Evolutionary conservation across 139 green algal genomes (phyloP), one percentile per base, ranked within the genome.

Genomic region (Picochlorum costavermella): DNA sequence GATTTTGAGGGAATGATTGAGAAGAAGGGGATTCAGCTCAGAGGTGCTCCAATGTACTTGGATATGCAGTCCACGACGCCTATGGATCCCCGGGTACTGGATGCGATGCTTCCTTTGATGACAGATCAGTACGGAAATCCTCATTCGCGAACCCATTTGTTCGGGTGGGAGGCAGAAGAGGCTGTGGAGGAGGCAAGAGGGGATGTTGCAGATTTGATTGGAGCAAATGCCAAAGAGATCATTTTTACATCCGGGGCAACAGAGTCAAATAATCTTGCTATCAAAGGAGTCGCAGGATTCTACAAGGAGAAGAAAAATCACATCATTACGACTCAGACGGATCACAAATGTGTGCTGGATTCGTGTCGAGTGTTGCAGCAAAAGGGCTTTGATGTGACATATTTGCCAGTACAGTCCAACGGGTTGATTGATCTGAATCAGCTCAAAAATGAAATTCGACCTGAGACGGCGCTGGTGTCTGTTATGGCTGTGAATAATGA

Each of bases 401-500:
- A 98, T 80, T 76, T 99, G 40, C 90, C 91, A 1, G 94, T 99
- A 14, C 57, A 86, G 57, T 96, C 49, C 46, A 71, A 69, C 58
- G 94, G 94, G 1, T 75, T 96, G 58, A 56, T 99, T 10, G 79
- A 94, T 68, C 8, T 96, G 61, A 46, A 90, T 44, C 67, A 86
- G 72, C 75, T 98, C 31, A 50, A 86, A 48, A 81, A 71, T 2
- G 78, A 84, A 36, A 89, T 99, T 13, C 71, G 88, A 3, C 80
- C 79, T 2, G 90, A 97, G 63, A 99, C 94, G 0, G 90, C 73
- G 6, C 31, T 98, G 6, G 63, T 78, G 14, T 94, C 82, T 4
- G 70, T 98, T 45, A 99, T 99, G 93, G 76, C 84, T 5, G 86
- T 97, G 33, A 99, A 99, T 81, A 99, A 99, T 68, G 94, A 99